Conservation (phyloP, 2,329 filamentous ascomycete genomes). For the Epichloe coenophiala region DNA sequence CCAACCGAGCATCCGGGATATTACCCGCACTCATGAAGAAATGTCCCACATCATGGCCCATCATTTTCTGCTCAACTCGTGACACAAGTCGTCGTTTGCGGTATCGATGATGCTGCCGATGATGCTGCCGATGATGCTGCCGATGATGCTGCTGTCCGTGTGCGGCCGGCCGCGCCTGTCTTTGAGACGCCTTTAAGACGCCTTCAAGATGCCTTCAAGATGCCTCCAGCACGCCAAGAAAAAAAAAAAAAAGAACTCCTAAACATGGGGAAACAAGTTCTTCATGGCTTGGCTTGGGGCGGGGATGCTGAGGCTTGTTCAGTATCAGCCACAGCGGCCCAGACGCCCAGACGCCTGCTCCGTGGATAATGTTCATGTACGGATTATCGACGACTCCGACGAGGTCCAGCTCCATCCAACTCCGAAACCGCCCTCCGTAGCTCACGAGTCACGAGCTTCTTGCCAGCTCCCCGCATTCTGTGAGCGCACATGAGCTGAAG, state of each 20-base stretch:
- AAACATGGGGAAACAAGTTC: background rate
- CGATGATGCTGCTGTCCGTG: background rate
- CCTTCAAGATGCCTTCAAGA: too few relatives aligned
- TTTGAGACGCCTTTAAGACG: background rate
- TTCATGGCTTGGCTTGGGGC: background rate
- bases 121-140: too few relatives aligned
- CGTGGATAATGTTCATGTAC: background rate
- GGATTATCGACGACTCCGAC: background rate
- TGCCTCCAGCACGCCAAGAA: too few relatives aligned
- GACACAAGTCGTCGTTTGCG: background rate
- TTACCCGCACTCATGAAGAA: too few relatives aligned
- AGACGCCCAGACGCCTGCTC: background rate
- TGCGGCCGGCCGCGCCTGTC: background rate
- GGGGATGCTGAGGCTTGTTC: background rate
- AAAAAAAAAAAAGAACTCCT: background rate
- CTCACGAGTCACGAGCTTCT: background rate
- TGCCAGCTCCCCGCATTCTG: background rate
- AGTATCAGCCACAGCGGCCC: background rate
- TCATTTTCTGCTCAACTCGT: background rate
- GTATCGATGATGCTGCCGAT: background rate
- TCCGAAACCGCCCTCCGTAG: background rate
- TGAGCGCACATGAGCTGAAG: too few relatives aligned
- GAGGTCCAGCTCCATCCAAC: background rate
- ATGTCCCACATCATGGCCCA: too few relatives aligned
- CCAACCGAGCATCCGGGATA: too few relatives aligned